Conservation (phyloP, 2,329 filamentous ascomycete genomes). For the Pseudocercospora ulei region DNA sequence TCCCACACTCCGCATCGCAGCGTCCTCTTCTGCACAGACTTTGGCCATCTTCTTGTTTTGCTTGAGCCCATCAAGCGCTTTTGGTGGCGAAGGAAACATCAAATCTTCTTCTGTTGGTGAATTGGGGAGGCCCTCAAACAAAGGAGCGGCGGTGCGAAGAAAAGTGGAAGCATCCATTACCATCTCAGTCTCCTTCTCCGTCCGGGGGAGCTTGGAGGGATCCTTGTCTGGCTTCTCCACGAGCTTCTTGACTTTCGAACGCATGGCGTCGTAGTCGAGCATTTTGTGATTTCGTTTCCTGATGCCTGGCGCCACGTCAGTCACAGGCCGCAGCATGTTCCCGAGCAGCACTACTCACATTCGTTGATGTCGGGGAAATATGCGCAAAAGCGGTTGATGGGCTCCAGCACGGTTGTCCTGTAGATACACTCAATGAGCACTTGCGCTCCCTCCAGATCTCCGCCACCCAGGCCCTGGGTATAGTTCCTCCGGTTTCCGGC, state of each 20-base stretch:
- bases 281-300: constrained; percentile 99
- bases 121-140: constrained; percentile 6
- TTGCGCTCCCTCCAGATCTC: constrained; percentile 16
- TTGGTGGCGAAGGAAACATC: constrained; percentile 25
- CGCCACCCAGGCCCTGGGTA: constrained; percentile 12
- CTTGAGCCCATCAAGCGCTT: constrained; percentile 25
- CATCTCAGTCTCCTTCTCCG: constrained; percentile 94
- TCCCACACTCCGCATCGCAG: constrained; percentile 19
- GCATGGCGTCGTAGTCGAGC: constrained; percentile 92
- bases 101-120: constrained; percentile 14
- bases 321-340: background rate
- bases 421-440: constrained; percentile 30
- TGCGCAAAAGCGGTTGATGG: constrained; percentile 89
- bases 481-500: constrained; percentile 23
- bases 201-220: constrained; percentile 85
- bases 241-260: constrained; percentile 91
- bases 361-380: constrained; percentile 99
- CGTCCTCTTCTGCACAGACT: constrained; percentile 16
- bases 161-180: constrained; percentile 23
- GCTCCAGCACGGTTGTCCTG: constrained; percentile 84
- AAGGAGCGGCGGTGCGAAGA: constrained; percentile 14
- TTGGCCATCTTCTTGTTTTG: constrained; percentile 10
- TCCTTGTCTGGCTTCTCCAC: constrained; percentile 99
- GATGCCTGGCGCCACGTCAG: constrained; percentile 50
- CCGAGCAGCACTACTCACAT: constrained; percentile 48